A percentile compares a stretch with the other conserved stretches of the same genome.
Evolutionary conservation across 164 flowering plant species (phyloP).

Genomic region (Brasenia schreberi): DNA sequence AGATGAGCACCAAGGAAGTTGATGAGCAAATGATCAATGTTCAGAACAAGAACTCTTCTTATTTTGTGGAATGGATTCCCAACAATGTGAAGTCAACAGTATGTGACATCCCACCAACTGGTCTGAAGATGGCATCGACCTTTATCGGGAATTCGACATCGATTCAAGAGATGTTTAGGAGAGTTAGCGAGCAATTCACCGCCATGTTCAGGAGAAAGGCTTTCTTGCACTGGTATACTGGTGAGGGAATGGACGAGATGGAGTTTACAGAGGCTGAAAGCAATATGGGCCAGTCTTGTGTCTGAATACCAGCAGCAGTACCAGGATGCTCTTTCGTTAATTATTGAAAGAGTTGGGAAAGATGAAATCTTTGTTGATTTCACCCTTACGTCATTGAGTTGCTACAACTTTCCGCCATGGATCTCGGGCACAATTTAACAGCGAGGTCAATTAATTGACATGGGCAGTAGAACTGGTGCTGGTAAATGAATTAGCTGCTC

Average conservation of each 20-base stretch:
- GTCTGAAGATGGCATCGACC: background rate
- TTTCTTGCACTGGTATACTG: background rate
- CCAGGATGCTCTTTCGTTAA: background rate
- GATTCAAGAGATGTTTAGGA: background rate
- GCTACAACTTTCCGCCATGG: too few species aligned
- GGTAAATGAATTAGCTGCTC: too few species aligned
- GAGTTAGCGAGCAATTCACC: background rate
- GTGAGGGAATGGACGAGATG: slow-evolving; percentile 2
- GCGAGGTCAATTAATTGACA: too few species aligned
- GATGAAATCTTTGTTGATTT: too few species aligned
- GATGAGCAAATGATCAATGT: slow-evolving; percentile 2
- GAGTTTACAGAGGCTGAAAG: slow-evolving; percentile 2
- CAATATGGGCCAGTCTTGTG: background rate
- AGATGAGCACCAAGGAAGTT: background rate
- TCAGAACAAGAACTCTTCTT: background rate
- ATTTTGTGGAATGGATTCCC: background rate
- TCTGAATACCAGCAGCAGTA: slow-evolving; percentile 1
- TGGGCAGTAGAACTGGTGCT: too few species aligned
- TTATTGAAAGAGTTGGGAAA: too few species aligned
- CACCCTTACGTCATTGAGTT: too few species aligned
- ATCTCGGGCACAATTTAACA: too few species aligned
- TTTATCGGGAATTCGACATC: background rate
- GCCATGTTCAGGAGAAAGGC: background rate
- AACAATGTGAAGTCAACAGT: background rate
- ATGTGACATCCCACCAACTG: background rate